These are phyloP conservation scores for Aspergillus baeticus DNA, from an alignment of 495 filamentous ascomycete genomes.

Conservation along the genomic window DNA sequence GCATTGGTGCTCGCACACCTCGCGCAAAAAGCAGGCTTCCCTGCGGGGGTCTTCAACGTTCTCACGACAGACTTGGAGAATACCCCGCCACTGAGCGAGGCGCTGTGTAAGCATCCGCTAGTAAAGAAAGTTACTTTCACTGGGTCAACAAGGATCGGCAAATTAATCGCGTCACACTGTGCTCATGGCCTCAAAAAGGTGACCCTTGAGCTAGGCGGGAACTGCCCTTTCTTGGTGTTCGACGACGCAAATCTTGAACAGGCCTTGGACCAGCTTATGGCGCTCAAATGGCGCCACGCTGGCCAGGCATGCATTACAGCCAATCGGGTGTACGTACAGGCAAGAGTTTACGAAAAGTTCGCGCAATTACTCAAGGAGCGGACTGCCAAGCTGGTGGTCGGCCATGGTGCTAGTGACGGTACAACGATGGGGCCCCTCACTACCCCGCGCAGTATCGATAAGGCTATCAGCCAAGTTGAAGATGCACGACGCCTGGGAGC, in stretches of 20 bases:
- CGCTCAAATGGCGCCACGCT: slow-evolving; percentile 64
- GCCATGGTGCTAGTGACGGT: slow-evolving; percentile 56
- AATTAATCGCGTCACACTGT: slow-evolving; percentile 58
- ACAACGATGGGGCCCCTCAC: slow-evolving; percentile 71
- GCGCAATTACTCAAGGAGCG: slow-evolving; percentile 53
- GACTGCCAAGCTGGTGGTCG: slow-evolving; percentile 57
- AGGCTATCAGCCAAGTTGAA: slow-evolving; percentile 59
- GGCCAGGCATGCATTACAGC: slow-evolving; percentile 76
- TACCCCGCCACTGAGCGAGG: slow-evolving; percentile 61
- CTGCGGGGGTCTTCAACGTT: slow-evolving; percentile 55
- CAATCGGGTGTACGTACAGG: slow-evolving; percentile 70
- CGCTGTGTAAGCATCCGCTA: slow-evolving; percentile 61
- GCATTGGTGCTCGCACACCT: slow-evolving; percentile 53
- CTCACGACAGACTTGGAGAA: slow-evolving; percentile 59
- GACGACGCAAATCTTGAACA: slow-evolving; percentile 69
- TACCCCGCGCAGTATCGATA: slow-evolving; percentile 61
- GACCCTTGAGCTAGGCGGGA: slow-evolving; percentile 72
- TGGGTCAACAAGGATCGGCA: slow-evolving; percentile 64
- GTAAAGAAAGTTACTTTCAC: slow-evolving; percentile 77
- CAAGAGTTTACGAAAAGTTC: slow-evolving; percentile 53
- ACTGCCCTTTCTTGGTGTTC: slow-evolving; percentile 74
- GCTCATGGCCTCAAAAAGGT: slow-evolving; percentile 67
- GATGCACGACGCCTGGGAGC: slow-evolving; percentile 63
- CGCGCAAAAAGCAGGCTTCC: slow-evolving; percentile 54
- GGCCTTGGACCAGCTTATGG: slow-evolving; percentile 58